Evolutionary conservation across 2,329 filamentous ascomycete genomes (phyloP), one percentile per base, ranked within the genome.

Genomic region (Aspergillus fumigatiaffinis): DNA sequence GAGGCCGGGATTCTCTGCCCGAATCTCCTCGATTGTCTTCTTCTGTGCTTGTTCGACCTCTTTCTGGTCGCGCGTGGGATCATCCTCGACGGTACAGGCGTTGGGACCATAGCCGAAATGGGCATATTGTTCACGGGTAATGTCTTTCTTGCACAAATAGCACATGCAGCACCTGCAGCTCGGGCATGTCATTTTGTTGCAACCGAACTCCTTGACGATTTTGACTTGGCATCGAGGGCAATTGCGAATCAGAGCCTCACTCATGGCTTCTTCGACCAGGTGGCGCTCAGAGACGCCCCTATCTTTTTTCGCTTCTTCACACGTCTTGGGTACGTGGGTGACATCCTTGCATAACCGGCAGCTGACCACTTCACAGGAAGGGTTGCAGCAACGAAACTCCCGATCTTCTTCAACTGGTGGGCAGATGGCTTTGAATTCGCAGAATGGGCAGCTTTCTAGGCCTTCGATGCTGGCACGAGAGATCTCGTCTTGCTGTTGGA

Each of bases 191-290:
- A 96, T 90, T 74, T 92, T 92, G 76, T 95, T 95, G 76, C 91
- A 96, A 2, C 91, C 91, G 32, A 77, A 71, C 38, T 87, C 83
- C 69, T 95, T 96, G 70, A 95, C 82, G 65, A 93, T 94, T 0
- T 87, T 85, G n/a, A 85, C 83, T n/a, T 80, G 77, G 73, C 89
- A 87, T 60, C 78, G 79, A 60, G 79, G 71, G 53, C 91, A 96
- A 28, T 79, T 85, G 21, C 91, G 84, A 54, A 95, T 88, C 63
- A 95, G 67, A 1, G 91, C 91, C 17, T 83, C 81, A 2, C 89
- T 91, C 88, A 92, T 93, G 21, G 90, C 91, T 70, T 96, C 91
- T 71, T 96, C 91, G 29, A 95, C 84, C 3, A 79, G 73, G 61
- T 88, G 88, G 17, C 89, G 84, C 20, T 83, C 79, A 3, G 82